phyloP scores from a whole-genome alignment of 2,329 filamentous ascomycete species.

The Neophaeococcomyces aloes region DNA sequence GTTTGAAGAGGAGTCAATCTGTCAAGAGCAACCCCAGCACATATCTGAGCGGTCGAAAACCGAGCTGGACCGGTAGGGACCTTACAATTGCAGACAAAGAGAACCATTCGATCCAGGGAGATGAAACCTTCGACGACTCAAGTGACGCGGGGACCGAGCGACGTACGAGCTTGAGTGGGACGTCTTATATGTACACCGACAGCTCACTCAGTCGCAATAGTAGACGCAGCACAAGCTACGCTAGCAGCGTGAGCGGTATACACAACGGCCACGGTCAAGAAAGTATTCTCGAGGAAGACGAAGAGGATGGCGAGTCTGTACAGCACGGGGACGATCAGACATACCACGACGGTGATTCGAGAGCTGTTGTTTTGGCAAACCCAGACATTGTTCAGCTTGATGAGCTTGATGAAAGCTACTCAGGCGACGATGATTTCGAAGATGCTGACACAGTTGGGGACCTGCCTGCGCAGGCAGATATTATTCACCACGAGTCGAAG shows the following conservation, averaged over 20 bases:
- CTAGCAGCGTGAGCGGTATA: constrained; percentile 30
- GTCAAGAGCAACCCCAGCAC: constrained; percentile 51
- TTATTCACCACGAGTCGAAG: constrained; percentile 13
- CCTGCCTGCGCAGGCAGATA: constrained; percentile 6
- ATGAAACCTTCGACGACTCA: constrained; percentile 29
- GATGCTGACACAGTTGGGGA: constrained; percentile 9
- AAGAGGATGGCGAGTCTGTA: constrained; percentile 19
- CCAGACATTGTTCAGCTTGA: background rate
- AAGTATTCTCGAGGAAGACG: constrained; percentile 24
- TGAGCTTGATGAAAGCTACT: background rate
- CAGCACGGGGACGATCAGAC: constrained; percentile 3
- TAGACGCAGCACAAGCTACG: constrained; percentile 26
- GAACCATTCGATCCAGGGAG: constrained; percentile 55
- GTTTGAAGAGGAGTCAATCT: constrained; percentile 67
- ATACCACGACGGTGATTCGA: constrained; percentile 9
- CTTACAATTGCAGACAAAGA: constrained; percentile 44
- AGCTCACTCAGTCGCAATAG: constrained; percentile 31
- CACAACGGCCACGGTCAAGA: constrained; percentile 23
- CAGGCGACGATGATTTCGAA: constrained; percentile 4
- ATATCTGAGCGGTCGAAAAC: constrained; percentile 48
- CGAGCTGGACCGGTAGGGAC: constrained; percentile 52
- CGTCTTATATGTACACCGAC: constrained; percentile 28
- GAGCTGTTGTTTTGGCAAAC: constrained; percentile 18
- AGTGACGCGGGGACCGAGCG: constrained; percentile 43
- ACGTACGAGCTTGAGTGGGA: constrained; percentile 32